Evolutionary conservation across 805 yeast genomes (phyloP), one percentile per base, ranked within the genome.

Genomic region (Yamadazyma olivae): DNA sequence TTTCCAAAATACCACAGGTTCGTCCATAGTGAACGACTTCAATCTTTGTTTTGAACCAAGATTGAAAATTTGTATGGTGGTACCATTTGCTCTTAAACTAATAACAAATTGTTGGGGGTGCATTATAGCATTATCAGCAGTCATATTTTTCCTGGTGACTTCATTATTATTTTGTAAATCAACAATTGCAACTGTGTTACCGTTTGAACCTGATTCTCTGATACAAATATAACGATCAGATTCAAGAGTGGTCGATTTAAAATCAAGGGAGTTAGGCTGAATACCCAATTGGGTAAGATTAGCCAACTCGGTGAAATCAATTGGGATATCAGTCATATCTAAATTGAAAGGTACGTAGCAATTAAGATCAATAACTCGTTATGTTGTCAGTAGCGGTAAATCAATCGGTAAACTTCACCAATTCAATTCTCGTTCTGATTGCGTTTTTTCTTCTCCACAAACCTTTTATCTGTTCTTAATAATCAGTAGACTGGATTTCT

Each of bases 41-140:
- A 93, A 74, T 57, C 95, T 81, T 63, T 87, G 89, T 64, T 91
- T 89, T 20, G 88, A 69, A 36, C 81, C 85, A 51, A 93, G 74
- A 64, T 93, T 86, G 67, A 93, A 95, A 49, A 93, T 86, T 67
- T 89, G 99, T 43, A 93, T 76, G 26, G 96, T 90, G 32, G 96
- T 89, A 48, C 96, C 96, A 56, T 89, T 93, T 28, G 98, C 98
- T 57, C 98, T 79, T 47, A 93, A 77, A 12, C 96, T 88, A 51
- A 93, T 89, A 45, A 90, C 88, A 63, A 83, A 80, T 60, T 83
- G 79, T n/a, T 66, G 56, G 22, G 99, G 98, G 62, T 89, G 95
- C 93, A 93, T 81, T 57, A 93, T 93, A 33, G 97, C 98, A 44
- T 89, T 85, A 64, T 93, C 99, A 30, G 99, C 99, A 38, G 86